Conservation (phyloP, 1,284 basidiomycete genomes). For the Ganoderma lingzhi region DNA sequence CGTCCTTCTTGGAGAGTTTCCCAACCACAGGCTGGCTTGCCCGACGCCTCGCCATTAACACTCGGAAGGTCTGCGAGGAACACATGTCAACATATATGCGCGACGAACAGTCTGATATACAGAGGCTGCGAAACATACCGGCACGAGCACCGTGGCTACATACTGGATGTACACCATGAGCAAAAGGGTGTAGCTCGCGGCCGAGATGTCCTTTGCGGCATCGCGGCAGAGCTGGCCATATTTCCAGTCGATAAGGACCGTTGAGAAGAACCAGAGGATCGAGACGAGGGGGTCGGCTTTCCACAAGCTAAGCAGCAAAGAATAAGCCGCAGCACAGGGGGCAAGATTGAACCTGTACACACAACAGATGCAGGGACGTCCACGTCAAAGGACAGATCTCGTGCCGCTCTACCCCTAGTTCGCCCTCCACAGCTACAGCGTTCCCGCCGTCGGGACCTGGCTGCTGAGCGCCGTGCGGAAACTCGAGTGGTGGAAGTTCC, state of each 20-base stretch:
- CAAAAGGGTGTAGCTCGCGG: conserved; percentile 9
- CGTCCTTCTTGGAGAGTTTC: conserved; percentile 68
- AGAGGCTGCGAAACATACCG: conserved; percentile 50
- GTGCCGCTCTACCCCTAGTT: not conserved
- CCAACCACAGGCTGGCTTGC: conserved; percentile 47
- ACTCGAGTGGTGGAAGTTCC: conserved; percentile 3
- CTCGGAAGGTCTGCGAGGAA: not conserved
- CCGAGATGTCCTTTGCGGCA: conserved; percentile 45
- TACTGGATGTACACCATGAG: conserved; percentile 65
- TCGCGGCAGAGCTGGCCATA: conserved; percentile 71
- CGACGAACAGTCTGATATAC: no score
- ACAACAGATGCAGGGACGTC: not conserved
- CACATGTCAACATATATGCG: not conserved
- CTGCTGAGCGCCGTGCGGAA: not conserved
- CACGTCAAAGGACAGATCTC: conserved; percentile 5
- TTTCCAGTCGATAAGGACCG: conserved; percentile 74
- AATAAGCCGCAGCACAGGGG: not conserved
- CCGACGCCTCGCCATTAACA: conserved; percentile 36
- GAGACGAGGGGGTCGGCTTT: conserved; percentile 51
- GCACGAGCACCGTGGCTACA: conserved; percentile 71
- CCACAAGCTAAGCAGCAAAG: not conserved
- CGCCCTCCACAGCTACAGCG: not conserved
- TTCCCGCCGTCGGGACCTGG: not conserved
- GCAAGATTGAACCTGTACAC: not conserved
- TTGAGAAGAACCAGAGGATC: conserved; percentile 75